phyloP scores from a whole-genome alignment of 352 stramenopile genomes.

The Globisporangium perplexum region DNA sequence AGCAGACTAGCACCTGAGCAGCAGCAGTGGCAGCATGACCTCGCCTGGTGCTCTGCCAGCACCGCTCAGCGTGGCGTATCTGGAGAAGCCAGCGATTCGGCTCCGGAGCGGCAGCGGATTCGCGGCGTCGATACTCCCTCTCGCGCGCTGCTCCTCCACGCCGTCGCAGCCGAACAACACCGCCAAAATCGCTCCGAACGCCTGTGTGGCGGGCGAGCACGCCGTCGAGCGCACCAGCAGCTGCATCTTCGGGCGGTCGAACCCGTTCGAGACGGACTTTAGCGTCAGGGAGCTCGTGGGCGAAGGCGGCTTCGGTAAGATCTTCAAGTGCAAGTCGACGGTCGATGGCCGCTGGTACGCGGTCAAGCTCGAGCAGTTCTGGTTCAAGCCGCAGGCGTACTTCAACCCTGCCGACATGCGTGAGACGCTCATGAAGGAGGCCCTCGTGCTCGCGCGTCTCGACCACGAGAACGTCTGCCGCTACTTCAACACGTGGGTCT shows the following conservation, averaged over 20 bases:
- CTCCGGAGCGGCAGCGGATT: conserved; percentile 7
- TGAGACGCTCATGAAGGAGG: conserved; percentile 91
- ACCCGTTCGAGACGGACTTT: conserved; percentile 81
- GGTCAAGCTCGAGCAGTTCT: conserved; percentile 79
- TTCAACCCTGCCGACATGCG: conserved; percentile 80
- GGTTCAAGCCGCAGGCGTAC: conserved; percentile 78
- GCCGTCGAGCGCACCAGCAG: conserved; percentile 21
- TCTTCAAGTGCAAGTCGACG: conserved; percentile 75
- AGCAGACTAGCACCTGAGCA: too few relatives aligned
- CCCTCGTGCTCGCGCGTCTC: conserved; percentile 87
- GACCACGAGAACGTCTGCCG: conserved; percentile 94
- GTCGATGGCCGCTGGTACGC: conserved; percentile 68
- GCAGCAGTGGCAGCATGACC: background rate
- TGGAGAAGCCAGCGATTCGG: background rate
- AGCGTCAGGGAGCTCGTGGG: conserved; percentile 56
- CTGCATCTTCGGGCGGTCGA: conserved; percentile 54
- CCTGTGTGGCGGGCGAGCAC: conserved; percentile 12
- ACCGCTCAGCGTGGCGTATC: background rate
- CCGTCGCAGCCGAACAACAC: conserved; percentile 25
- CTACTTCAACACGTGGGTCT: conserved; percentile 87
- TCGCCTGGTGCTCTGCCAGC: background rate
- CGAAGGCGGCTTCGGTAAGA: conserved; percentile 70
- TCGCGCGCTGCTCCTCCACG: conserved; percentile 55
- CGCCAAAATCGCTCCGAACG: background rate
- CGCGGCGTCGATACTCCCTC: conserved; percentile 25